Evolutionary conservation across 2,329 filamentous ascomycete genomes (phyloP).

Genomic region (Colletotrichum sp.): DNA sequence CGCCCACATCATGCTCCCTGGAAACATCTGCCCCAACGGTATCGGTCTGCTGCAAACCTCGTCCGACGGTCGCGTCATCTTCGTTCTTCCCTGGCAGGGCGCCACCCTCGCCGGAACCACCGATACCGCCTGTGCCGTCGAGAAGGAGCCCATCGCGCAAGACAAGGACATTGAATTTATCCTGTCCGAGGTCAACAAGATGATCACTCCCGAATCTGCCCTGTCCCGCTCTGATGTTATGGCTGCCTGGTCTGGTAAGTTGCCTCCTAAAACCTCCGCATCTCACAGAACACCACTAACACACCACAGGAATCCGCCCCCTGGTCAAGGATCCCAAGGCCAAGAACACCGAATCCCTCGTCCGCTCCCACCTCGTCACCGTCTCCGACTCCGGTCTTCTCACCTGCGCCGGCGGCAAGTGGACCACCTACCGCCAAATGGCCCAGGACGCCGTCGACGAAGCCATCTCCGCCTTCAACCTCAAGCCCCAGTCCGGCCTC

Average conservation of each 20-base stretch:
- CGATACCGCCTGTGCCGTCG: constrained; percentile 74
- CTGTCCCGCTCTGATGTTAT: constrained; percentile 78
- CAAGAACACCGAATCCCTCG: constrained; percentile 81
- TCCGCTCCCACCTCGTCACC: constrained; percentile 81
- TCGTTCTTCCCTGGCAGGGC: constrained; percentile 87
- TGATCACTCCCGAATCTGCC: constrained; percentile 76
- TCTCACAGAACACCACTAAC: background rate
- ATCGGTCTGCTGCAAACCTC: constrained; percentile 86
- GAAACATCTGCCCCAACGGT: constrained; percentile 77
- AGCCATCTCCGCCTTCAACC: constrained; percentile 69
- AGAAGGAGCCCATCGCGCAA: constrained; percentile 72
- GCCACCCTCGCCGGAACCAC: constrained; percentile 87
- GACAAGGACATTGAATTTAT: constrained; percentile 86
- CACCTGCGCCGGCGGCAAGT: constrained; percentile 84
- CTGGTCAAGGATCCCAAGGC: constrained; percentile 82
- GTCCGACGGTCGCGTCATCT: constrained; percentile 86
- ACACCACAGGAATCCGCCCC: constrained; percentile 65
- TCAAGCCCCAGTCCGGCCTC: constrained; percentile 55
- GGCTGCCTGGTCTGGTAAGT: constrained; percentile 78
- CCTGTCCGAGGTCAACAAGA: constrained; percentile 76
- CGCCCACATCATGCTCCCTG: constrained; percentile 83
- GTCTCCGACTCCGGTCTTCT: constrained; percentile 77
- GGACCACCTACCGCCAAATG: constrained; percentile 91
- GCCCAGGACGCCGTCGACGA: constrained; percentile 85
- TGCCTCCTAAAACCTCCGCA: background rate